Base-by-base conservation (phyloP, 2,329 filamentous ascomycete genomes). In the Mycocentrospora acerina region DNA sequence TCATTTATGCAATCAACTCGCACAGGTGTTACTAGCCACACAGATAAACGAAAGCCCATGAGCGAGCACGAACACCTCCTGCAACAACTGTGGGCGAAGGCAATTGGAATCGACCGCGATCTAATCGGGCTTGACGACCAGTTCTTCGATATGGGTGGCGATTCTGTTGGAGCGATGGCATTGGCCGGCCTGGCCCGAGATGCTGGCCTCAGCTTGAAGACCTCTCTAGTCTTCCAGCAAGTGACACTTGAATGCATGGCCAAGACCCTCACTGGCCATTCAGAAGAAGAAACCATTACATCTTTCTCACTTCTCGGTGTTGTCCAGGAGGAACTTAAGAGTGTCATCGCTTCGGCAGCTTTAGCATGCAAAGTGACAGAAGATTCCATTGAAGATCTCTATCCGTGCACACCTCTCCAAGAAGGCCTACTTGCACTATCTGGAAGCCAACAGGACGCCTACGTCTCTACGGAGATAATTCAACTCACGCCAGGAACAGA, bases 401-500 rank as follows among this genome's bases (percentile, higher is more conserved):
- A 32, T 32, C 30, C 30, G n/a, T 32, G 30, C n/a, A 22, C 9
- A 14, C 16, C 30, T 14, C 16, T 32, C 6, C 30, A 32, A 19
- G 25, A 24, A 41, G 38, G 26, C 34, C 13, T n/a, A 6, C 12
- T 28, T 6, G 75, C 76, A 1, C 57, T 80, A 6, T 76, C 76
- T 3, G 69, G 71, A 43, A 77, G 75, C 49, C 66, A 74, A 24
- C 69, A 68, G 25, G 76, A 75, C 30, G 72, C 74, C 0, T 81
- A 80, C 29, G 68, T 80, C 3, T 76, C 33, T 14, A 19, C 15
- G 10, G 15, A 32, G 11, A 22, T n/a, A 2, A 19, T 32, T 5
- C 30, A 52, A 7, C 33, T 22, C 12, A 13, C 6, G n/a, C 24
- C 13, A n/a, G 29, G 7, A 16, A 42, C 25, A 3, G 41, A 14